Base-by-base conservation (phyloP, 305 asterid species). In the Coffea humblotiana region DNA sequence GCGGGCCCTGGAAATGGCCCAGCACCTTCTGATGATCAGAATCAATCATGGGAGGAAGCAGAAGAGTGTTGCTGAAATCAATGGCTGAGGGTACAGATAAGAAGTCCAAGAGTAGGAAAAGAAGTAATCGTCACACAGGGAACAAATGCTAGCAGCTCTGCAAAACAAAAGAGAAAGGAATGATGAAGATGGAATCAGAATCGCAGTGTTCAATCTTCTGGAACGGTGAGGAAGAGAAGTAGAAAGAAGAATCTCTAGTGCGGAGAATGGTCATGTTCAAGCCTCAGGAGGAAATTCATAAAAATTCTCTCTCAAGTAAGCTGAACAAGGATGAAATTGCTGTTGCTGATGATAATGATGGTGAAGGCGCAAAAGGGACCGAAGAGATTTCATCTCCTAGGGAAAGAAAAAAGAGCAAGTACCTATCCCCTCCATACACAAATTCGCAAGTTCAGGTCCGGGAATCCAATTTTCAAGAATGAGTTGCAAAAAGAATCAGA, bases 391-490 rank as follows among this genome's bases (percentile, higher is more conserved):
- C 86, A 72, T 75, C 89, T 27, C 89, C 97, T 2, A 88, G 99
- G 92, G 96, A 88, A 79, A 90, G 98, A 86, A 95, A 88, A 91
- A 91, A 84, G 85, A 95, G 99, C 85, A 93, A 88, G 89, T 93
- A 90, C 84, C 83, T 95, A 2, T 93, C 94, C 76, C 92, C 94
- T 77, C 98, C 98, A 23, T 95, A 88, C 70, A 89, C 91, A 37
- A 80, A 74, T 84, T 87, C 82, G 8, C 54, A 0, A 0, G 23
- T 74, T 79, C 87, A 84, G 72, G 63, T 78, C 76, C 1, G 88
- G 81, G 61, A 79, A 71, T 68, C 74, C 85, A 21, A 81, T 77
- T 82, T 83, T 74, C 25, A 88, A 87, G 84, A 72, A n/a, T 47
- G 86, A 78, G 10, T 25, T 83, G 2, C 87, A 76, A 63, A 13